phyloP scores from a whole-genome alignment of 306 rosid species.

The Quillaja saponaria region DNA sequence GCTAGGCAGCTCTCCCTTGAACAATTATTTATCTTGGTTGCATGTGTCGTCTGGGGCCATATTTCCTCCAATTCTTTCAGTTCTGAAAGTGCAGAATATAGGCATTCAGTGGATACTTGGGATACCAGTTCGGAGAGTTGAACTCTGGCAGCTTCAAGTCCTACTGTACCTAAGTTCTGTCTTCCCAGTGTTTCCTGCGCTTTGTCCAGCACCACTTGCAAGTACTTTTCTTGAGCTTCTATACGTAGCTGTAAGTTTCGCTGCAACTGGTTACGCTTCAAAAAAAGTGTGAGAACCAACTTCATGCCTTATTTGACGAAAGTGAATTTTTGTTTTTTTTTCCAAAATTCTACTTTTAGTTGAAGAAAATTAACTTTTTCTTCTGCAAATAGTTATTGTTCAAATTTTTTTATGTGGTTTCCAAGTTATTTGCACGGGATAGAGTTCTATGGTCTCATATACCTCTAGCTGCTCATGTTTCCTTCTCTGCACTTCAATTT shows the following conservation, averaged over 20 bases:
- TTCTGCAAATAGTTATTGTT: background rate
- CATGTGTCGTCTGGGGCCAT: slow-evolving; percentile 31
- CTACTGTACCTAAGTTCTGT: slow-evolving; percentile 59
- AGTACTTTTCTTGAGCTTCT: slow-evolving; percentile 41
- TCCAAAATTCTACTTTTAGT: background rate
- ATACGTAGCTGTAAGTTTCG: slow-evolving; percentile 66
- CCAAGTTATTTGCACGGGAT: slow-evolving; percentile 1
- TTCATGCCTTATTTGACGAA: background rate
- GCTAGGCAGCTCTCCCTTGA: slow-evolving; percentile 61
- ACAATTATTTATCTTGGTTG: too few relatives aligned
- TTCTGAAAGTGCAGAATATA: slow-evolving; percentile 54
- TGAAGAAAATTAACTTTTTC: background rate
- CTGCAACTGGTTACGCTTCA: slow-evolving; percentile 61
- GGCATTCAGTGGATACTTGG: slow-evolving; percentile 59
- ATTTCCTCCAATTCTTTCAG: slow-evolving; percentile 42
- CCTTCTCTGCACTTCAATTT: slow-evolving; percentile 87
- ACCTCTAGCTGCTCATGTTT: slow-evolving; percentile 77
- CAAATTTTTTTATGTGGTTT: background rate
- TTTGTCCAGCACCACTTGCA: slow-evolving; percentile 74
- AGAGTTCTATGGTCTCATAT: slow-evolving; percentile 39
- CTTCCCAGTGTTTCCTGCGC: slow-evolving; percentile 35
- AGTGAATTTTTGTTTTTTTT: background rate
- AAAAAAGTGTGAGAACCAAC: background rate
- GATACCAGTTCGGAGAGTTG: slow-evolving; percentile 78
- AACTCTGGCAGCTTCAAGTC: slow-evolving; percentile 72